Base-by-base conservation (phyloP, 306 rosid species). In the Castanea sativa region DNA sequence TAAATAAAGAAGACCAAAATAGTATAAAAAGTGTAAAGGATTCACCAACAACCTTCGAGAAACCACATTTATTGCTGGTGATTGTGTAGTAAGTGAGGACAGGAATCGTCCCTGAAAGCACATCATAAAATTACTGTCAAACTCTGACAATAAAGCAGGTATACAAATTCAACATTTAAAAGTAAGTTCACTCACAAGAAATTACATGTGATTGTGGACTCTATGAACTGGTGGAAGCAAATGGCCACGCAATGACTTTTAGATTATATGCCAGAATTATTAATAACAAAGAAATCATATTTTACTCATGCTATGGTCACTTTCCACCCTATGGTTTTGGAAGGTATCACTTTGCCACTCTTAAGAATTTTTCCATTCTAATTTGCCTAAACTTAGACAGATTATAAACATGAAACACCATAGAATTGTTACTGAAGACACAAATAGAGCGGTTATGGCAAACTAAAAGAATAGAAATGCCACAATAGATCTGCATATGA, bases 1-100 rank as follows among this genome's bases (percentile, higher is more conserved):
- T n/a, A 49, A 80, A 55, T 23, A 32, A 51, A 85, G 64, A 73
- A 81, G 69, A 85, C 45, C 52, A 49, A 80, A 82, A 71, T 53
- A 80, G 43, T 41, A 67, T 16, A 72, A 78, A 63, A 68, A 80
- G 30, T 57, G 68, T 73, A 79, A 63, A 75, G 73, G 71, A 71
- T 76, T 76, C 87, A 82, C 23, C 55, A 41, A 29, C 58, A 49
- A 95, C 99, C 98, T 95, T 84, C 89, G 91, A 73, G 92, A 86
- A 78, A 95, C 97, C 67, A 95, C 95, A 89, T 95, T 95, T 82
- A 95, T 79, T 4, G 95, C 98, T 1, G 92, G 91, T 43, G 99
- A 95, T 70, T 90, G 94, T 51, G 99, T 91, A 80, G 73, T 84
- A 18, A 95, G 91, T 67, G 99, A 81, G 60, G 97, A 79, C 71